A percentile compares a stretch with the other conserved stretches of the same genome.
Evolutionary conservation across 2,329 filamentous ascomycete genomes (phyloP).

Genomic region (Phyllosticta citriasiana): DNA sequence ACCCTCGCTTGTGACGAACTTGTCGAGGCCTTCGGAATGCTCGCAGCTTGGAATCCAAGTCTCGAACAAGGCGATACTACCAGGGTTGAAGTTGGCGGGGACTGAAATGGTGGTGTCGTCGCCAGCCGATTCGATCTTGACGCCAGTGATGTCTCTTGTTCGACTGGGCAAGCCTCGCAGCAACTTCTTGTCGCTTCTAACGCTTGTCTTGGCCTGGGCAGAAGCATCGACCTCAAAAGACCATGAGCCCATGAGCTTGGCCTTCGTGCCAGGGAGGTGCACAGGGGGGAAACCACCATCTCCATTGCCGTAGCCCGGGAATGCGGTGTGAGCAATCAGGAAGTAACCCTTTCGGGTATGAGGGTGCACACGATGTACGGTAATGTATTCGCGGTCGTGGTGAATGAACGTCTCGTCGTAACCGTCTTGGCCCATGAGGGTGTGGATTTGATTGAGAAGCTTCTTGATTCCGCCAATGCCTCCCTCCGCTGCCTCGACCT

Average conservation of each 20-base stretch:
- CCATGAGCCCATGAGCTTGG: constrained; percentile 82
- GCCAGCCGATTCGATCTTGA: constrained; percentile 60
- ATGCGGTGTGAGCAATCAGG: constrained; percentile 90
- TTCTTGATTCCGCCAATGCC: constrained; percentile 90
- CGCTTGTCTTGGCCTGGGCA: constrained; percentile 55
- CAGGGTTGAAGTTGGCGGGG: constrained; percentile 76
- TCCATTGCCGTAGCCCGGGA: constrained; percentile 77
- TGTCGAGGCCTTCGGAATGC: constrained; percentile 72
- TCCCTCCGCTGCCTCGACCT: constrained; percentile 59
- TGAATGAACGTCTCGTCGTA: constrained; percentile 96
- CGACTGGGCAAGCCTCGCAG: constrained; percentile 78
- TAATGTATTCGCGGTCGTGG: constrained; percentile 92
- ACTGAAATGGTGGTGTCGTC: constrained; percentile 72
- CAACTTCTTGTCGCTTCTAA: constrained; percentile 57
- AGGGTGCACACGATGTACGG: constrained; percentile 89
- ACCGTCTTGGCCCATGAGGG: constrained; percentile 86
- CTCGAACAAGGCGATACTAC: constrained; percentile 89
- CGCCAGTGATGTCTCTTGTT: constrained; percentile 62
- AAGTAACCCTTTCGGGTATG: constrained; percentile 90
- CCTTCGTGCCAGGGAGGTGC: constrained; percentile 72
- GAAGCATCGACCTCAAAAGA: constrained; percentile 78
- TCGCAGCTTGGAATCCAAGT: constrained; percentile 89
- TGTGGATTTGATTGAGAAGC: constrained; percentile 88
- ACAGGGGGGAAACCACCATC: constrained; percentile 74
- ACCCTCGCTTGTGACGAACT: constrained; percentile 73